These are phyloP conservation scores for Paraconiothyrium brasiliense DNA, from an alignment of 2,329 filamentous ascomycete genomes.

Conservation along the genomic window DNA sequence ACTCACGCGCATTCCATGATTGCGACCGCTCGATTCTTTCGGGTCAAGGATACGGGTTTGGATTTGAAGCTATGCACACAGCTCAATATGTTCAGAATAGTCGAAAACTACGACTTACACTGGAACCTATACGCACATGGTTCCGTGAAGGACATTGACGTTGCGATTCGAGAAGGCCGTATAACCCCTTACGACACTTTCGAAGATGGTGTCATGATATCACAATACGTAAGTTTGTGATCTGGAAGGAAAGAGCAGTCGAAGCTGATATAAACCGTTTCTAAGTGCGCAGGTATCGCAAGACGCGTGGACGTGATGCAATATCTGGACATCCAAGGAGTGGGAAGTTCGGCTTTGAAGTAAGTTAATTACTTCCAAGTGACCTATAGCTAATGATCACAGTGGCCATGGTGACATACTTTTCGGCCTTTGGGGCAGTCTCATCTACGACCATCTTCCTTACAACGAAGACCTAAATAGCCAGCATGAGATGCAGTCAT, in stretches of 20 bases:
- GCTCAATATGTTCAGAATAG: neutral
- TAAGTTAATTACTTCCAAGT: neutral
- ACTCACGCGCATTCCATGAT: neutral
- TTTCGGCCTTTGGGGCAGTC: neutral
- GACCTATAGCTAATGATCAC: neutral
- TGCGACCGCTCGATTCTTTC: neutral
- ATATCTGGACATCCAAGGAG: slow-evolving; percentile 13
- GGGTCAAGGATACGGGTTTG: neutral
- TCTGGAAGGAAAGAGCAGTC: neutral
- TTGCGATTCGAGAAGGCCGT: neutral
- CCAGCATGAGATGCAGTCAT: neutral
- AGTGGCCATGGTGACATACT: neutral
- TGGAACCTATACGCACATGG: neutral
- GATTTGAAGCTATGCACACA: neutral
- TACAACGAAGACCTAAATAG: neutral
- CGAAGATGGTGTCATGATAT: neutral
- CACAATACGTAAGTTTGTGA: neutral
- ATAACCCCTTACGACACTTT: neutral
- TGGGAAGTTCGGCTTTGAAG: neutral
- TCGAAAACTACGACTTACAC: neutral
- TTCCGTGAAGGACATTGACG: neutral
- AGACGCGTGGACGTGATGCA: neutral
- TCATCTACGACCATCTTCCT: neutral
- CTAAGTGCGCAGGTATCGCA: neutral
- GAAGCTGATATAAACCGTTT: neutral